Base-by-base conservation (phyloP, 1,139 yeast species). In the Meyerozyma sp. region DNA sequence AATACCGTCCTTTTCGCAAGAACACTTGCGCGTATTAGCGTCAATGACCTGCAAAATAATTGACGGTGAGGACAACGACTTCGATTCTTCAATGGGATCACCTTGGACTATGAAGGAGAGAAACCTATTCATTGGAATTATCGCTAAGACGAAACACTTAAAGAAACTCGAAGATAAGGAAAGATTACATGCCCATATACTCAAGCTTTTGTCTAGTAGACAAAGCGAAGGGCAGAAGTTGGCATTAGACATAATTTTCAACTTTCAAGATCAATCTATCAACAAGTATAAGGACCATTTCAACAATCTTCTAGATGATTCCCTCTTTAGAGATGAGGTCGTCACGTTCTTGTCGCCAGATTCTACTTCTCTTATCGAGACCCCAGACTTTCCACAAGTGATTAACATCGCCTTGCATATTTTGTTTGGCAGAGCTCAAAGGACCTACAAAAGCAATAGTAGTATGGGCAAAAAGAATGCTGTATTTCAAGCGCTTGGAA, bases 371-470 rank as follows among this genome's bases (percentile, higher is more conserved):
- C 63, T 67, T 2, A 72, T 90, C 42, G 90, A 85, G 51, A 72
- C 69, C 11, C 71, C 70, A 7, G 97, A 91, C 57, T 68, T 76
- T 18, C 67, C 62, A 1, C 61, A 51, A 0, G 71, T 93, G 5
- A 77, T 90, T 77, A 94, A 95, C 1, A 60, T 87, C 39, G 76
- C 90, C 5, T 63, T 91, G 40, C 70, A 97, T 49, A 84, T 94
- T 25, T 66, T 94, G 30, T 93, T 84, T 62, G 98, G 98, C 5
- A 75, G 95, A 50, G 89, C 90, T 8, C 95, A 88, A 63, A 75
- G 77, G 14, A 54, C 68, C 4, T 59, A 73, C 4, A 68, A 60
- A 49, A 80, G 84, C 60, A 89, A 89, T 47, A 79, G 82, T 41
- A 86, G 86, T 55, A 76, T 79, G 47, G 82, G 91, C 21, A 77